Conservation (phyloP, 2,329 filamentous ascomycete genomes). For the Aspergillus piperis region DNA sequence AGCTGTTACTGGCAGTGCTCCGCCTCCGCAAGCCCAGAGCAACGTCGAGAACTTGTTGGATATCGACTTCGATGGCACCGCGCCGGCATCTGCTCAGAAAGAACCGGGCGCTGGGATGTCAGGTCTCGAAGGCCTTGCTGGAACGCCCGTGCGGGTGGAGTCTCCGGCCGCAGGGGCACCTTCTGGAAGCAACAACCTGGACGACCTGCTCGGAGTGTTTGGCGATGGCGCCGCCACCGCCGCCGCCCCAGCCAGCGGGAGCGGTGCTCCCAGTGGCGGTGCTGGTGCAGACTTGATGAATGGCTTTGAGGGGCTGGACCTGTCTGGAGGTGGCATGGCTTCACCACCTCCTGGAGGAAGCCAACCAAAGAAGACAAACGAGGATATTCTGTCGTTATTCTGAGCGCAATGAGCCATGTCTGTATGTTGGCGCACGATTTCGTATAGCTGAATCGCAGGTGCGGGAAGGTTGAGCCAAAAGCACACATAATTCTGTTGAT, state of each 20-base stretch:
- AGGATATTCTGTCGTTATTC: conserved; percentile 59
- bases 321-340: conserved; percentile 56
- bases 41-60: conserved; percentile 95
- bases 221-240: conserved; percentile 49
- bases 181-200: conserved; percentile 63
- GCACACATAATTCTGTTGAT: conserved; percentile 8
- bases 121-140: conserved; percentile 59
- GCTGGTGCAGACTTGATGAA: conserved; percentile 65
- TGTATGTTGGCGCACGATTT: neutral
- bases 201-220: conserved; percentile 77
- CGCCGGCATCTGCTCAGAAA: conserved; percentile 80
- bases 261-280: conserved; percentile 31
- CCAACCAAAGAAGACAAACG: conserved; percentile 53
- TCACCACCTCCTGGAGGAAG: conserved; percentile 26
- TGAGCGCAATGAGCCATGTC: conserved; percentile 29
- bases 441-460: neutral
- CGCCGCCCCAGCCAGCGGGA: conserved; percentile 31
- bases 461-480: neutral
- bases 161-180: conserved; percentile 45
- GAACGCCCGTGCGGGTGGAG: conserved; percentile 55
- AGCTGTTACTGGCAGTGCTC: conserved; percentile 58
- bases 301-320: conserved; percentile 78
- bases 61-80: conserved; percentile 92
- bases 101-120: conserved; percentile 65
- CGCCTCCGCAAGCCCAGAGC: conserved; percentile 58